These are phyloP conservation scores for Irpex sp. DNA, from an alignment of 1,284 basidiomycete genomes.

Conservation along the genomic window DNA sequence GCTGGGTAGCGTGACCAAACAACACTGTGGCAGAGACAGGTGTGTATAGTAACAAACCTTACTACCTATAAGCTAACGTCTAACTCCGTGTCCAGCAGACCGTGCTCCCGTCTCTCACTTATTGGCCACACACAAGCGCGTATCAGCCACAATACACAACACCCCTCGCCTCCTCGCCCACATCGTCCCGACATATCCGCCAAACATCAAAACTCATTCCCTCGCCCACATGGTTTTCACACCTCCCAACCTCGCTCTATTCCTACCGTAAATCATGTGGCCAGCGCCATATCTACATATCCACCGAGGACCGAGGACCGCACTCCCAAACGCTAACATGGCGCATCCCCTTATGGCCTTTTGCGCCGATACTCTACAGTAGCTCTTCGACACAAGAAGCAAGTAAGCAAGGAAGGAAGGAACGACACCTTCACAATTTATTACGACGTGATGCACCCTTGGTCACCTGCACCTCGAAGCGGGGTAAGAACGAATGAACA, in stretches of 20 bases:
- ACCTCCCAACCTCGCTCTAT: not conserved
- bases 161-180: not conserved
- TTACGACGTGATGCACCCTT: too few relatives aligned
- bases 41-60: not conserved
- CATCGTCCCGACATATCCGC: not conserved
- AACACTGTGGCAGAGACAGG: not conserved
- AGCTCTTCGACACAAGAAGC: not conserved
- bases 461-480: not conserved
- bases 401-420: not conserved
- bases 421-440: not conserved
- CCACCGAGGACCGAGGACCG: not conserved
- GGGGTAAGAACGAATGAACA: not conserved
- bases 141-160: not conserved
- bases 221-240: not conserved
- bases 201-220: not conserved
- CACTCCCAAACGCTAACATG: not conserved
- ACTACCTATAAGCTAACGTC: not conserved
- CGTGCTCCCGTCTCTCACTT: not conserved
- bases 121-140: not conserved
- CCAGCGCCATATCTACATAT: not conserved
- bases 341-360: not conserved
- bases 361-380: not conserved
- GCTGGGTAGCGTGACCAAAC: not conserved
- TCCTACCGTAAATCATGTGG: constrained; percentile 1
- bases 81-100: not conserved